These are phyloP conservation scores for Pulveroboletus frians DNA, from an alignment of 768 basidiomycete species.

Conservation along the genomic window DNA sequence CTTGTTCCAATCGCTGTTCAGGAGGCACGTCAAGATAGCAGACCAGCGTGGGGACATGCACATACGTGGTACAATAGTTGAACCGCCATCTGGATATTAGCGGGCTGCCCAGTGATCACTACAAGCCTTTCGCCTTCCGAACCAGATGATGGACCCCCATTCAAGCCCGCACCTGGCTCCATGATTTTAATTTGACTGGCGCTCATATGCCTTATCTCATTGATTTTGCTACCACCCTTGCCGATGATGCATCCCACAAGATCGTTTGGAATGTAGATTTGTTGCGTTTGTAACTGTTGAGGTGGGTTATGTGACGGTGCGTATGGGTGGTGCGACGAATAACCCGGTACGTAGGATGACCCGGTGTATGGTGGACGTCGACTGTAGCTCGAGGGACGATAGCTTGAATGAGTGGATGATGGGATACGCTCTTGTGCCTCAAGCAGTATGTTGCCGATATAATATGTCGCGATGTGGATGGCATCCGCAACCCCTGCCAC, in stretches of 20 bases:
- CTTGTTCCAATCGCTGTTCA: conserved; percentile 73
- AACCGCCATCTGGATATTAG: conserved; percentile 95
- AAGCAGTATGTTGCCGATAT: conserved; percentile 96
- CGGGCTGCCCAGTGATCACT: conserved; percentile 92
- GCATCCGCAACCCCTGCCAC: conserved; percentile 99
- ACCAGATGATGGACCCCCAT: conserved; percentile 66
- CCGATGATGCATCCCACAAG: conserved; percentile 97
- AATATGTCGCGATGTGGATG: conserved; percentile 98
- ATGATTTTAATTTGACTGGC: conserved; percentile 97
- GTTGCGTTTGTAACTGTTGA: conserved; percentile 86
- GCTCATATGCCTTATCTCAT: conserved; percentile 94
- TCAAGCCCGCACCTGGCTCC: conserved; percentile 85
- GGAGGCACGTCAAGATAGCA: conserved; percentile 6
- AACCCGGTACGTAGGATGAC: conserved; percentile 71
- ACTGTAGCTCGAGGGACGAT: conserved; percentile 60
- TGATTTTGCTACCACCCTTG: conserved; percentile 97
- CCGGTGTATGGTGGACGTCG: conserved; percentile 45
- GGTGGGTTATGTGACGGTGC: conserved; percentile 52
- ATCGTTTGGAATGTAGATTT: conserved; percentile 97
- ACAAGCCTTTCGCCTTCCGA: conserved; percentile 89
- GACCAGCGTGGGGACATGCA: conserved; percentile 9
- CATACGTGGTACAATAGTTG: conserved; percentile 82
- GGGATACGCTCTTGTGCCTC: conserved; percentile 87
- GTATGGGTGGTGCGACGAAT: conserved; percentile 44
- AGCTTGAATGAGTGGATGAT: conserved; percentile 49